Evolutionary conservation across 164 flowering plant species (phyloP).

Genomic region (Magnolia kwangsiensis): DNA sequence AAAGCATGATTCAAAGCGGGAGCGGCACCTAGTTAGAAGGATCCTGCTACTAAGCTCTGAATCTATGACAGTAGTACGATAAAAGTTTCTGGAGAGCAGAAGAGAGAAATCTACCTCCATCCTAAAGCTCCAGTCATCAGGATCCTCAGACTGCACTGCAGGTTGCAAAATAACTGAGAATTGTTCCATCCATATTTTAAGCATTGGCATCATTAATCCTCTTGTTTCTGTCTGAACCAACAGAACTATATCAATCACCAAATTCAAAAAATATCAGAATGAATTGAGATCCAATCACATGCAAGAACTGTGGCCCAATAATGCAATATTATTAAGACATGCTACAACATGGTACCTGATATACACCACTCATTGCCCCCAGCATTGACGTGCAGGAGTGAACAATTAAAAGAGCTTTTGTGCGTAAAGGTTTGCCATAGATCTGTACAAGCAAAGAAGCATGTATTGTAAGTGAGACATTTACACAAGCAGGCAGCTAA

Average conservation of each 20-base stretch:
- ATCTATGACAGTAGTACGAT: background rate
- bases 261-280: background rate
- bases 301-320: background rate
- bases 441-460: conserved; percentile 35
- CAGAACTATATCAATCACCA: conserved; percentile 18
- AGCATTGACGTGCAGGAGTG: conserved; percentile 71
- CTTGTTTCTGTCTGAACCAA: conserved; percentile 64
- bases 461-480: background rate
- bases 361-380: conserved; percentile 80
- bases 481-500: background rate
- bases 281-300: conserved; percentile 1
- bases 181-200: conserved; percentile 76
- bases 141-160: conserved; percentile 74
- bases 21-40: background rate
- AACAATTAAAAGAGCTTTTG: conserved; percentile 75
- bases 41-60: background rate
- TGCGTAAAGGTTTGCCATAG: conserved; percentile 61
- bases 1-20: background rate
- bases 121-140: conserved; percentile 93
- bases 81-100: background rate
- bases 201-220: conserved; percentile 55
- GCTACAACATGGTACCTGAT: conserved; percentile 46
- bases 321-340: background rate
- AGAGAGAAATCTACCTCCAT: conserved; percentile 59
- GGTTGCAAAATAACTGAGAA: conserved; percentile 56